Percentiles rank a stretch among this genome's conserved stretches.
Evolutionary conservation across 2,329 filamentous ascomycete species (phyloP).

Genomic region (Pyrenochaeta sp.): DNA sequence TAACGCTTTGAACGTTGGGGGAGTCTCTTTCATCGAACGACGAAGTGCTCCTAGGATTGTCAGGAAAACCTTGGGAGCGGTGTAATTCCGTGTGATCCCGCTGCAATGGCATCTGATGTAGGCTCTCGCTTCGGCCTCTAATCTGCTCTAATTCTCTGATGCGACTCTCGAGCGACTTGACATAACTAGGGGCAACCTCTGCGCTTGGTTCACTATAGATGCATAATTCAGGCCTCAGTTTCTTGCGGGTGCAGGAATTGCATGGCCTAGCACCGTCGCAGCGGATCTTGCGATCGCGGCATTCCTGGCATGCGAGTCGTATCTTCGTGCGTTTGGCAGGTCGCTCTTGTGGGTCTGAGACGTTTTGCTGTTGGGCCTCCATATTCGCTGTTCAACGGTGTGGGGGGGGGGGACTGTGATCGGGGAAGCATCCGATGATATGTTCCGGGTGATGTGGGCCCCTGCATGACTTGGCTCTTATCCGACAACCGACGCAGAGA

Average conservation of each 20-base stretch:
- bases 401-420: neutral
- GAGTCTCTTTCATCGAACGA: neutral
- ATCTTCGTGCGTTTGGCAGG: slow-evolving; percentile 9
- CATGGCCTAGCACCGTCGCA: slow-evolving; percentile 10
- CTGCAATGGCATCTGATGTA: neutral
- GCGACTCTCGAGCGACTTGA: slow-evolving; percentile 2
- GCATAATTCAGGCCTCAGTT: slow-evolving; percentile 2
- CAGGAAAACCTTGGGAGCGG: neutral
- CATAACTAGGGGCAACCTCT: slow-evolving; percentile 5
- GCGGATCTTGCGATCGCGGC: slow-evolving; percentile 11
- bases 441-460: neutral
- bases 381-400: neutral
- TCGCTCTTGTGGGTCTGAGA: neutral
- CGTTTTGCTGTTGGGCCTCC: neutral
- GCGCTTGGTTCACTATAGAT: slow-evolving; percentile 2
- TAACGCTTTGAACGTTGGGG: neutral
- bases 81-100: neutral
- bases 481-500: neutral
- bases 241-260: slow-evolving; percentile 6
- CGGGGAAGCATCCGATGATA: slow-evolving; percentile 4
- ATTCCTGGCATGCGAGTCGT: slow-evolving; percentile 10
- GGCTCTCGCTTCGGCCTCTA: neutral
- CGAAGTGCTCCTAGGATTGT: neutral
- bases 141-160: slow-evolving; percentile 4
- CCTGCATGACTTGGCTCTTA: neutral